Evolutionary conservation across 495 filamentous ascomycete species (phyloP).

Genomic region (Parachaetomium inaequale): DNA sequence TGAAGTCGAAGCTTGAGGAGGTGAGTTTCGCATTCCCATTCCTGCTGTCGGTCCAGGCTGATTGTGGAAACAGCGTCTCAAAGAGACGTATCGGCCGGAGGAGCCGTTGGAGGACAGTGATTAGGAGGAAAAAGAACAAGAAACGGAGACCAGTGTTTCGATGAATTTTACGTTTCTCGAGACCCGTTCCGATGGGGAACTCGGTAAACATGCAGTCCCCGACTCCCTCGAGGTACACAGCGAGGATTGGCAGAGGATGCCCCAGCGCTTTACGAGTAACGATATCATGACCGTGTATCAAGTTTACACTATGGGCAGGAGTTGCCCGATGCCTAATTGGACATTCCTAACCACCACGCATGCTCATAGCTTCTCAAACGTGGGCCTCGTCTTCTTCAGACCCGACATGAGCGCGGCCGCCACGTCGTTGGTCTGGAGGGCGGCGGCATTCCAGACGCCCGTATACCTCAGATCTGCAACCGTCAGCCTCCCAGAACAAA

Average conservation of each 20-base stretch:
- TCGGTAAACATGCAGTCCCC: too few relatives aligned
- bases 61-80: constrained; percentile 33
- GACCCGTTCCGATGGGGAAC: too few relatives aligned
- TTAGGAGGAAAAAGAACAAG: constrained; percentile 13
- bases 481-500: constrained; percentile 5
- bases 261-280: not conserved
- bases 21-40: constrained; percentile 24
- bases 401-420: constrained; percentile 68
- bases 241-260: not conserved
- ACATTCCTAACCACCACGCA: not conserved
- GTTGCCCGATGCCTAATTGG: not conserved
- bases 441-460: constrained; percentile 77
- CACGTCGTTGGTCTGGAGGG: constrained; percentile 79
- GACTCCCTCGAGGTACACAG: not conserved
- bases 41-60: not conserved
- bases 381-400: constrained; percentile 73
- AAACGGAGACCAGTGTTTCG: not conserved
- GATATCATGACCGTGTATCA: not conserved
- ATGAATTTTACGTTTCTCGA: too few relatives aligned
- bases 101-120: constrained; percentile 42
- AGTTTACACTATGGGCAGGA: not conserved
- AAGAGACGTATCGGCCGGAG: constrained; percentile 40
- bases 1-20: constrained; percentile 60
- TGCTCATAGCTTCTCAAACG: constrained; percentile 77
- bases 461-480: constrained; percentile 71